Percentiles rank a stretch among this genome's conserved stretches.
phyloP scores from a whole-genome alignment of 371 early-diverging fungal species.

The Mortierella sp. region DNA sequence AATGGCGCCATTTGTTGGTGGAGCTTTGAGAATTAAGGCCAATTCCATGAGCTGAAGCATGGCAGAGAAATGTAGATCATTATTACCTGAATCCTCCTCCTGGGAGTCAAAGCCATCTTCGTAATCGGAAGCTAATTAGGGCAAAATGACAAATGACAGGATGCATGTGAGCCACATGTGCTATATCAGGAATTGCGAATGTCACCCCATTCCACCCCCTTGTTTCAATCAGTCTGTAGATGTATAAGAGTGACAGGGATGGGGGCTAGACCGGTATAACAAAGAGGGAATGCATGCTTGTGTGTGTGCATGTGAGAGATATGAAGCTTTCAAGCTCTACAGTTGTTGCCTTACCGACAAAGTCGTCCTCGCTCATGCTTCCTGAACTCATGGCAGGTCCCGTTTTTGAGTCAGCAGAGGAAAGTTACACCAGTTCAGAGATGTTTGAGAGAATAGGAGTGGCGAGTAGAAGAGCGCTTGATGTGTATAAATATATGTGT shows the following conservation, averaged over 20 bases:
- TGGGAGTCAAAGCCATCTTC: slow-evolving; percentile 38
- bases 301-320: too few relatives aligned
- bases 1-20: slow-evolving; percentile 2
- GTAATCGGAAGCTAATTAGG: slow-evolving; percentile 22
- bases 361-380: slow-evolving; percentile 50
- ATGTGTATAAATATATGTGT: not conserved
- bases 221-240: not conserved
- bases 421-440: not conserved
- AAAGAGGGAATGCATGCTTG: not conserved
- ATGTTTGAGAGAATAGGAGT: not conserved
- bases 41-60: not conserved
- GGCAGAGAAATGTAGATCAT: not conserved
- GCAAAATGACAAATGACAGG: not conserved
- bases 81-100: slow-evolving; percentile 46
- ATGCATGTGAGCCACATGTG: not conserved
- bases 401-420: not conserved
- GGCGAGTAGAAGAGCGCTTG: not conserved
- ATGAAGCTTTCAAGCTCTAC: not conserved
- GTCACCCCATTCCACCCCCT: not conserved
- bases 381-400: slow-evolving; percentile 35
- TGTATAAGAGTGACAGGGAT: too few relatives aligned
- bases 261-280: too few relatives aligned
- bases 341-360: slow-evolving; percentile 29
- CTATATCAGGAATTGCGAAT: not conserved
- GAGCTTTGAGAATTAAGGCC: not conserved